These are phyloP conservation scores for Wolfiporia cocos DNA, from an alignment of 1,284 basidiomycete genomes.

Conservation along the genomic window DNA sequence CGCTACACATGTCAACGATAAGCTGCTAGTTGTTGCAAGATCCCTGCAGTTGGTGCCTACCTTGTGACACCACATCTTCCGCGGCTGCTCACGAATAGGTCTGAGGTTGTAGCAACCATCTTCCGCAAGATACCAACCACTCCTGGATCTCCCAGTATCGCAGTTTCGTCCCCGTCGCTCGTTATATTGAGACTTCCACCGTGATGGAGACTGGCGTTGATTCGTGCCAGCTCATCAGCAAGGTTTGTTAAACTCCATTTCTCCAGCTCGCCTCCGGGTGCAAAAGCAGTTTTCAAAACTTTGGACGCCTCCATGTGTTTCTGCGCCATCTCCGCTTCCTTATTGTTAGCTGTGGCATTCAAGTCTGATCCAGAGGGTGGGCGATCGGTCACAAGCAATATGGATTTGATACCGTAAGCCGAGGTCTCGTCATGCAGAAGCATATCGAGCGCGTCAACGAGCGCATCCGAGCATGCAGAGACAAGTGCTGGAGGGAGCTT, in stretches of 20 bases:
- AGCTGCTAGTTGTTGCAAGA: too few species aligned
- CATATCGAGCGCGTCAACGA: conserved; percentile 34
- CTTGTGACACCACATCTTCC: conserved; percentile 32
- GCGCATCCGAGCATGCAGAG: conserved; percentile 36
- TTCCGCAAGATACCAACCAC: conserved; percentile 44
- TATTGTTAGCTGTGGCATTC: background rate
- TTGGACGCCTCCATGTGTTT: conserved; percentile 25
- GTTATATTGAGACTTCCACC: conserved; percentile 8
- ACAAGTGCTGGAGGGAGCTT: conserved; percentile 32
- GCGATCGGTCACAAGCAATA: conserved; percentile 46
- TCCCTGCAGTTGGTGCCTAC: too few species aligned
- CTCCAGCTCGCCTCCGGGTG: conserved; percentile 30
- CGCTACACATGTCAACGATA: too few species aligned
- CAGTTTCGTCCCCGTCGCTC: conserved; percentile 22
- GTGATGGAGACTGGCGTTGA: conserved; percentile 6
- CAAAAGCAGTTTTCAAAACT: conserved; percentile 36
- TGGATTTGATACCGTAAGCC: conserved; percentile 24
- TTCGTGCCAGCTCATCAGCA: conserved; percentile 20
- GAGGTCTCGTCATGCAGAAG: conserved; percentile 27
- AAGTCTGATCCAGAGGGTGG: conserved; percentile 24
- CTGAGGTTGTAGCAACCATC: conserved; percentile 36
- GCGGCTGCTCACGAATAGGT: conserved; percentile 38
- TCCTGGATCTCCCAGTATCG: conserved; percentile 35
- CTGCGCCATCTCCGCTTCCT: background rate
- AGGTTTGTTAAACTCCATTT: conserved; percentile 35